Conservation (phyloP, 1,284 basidiomycete genomes). For the Ustilago tritici region DNA sequence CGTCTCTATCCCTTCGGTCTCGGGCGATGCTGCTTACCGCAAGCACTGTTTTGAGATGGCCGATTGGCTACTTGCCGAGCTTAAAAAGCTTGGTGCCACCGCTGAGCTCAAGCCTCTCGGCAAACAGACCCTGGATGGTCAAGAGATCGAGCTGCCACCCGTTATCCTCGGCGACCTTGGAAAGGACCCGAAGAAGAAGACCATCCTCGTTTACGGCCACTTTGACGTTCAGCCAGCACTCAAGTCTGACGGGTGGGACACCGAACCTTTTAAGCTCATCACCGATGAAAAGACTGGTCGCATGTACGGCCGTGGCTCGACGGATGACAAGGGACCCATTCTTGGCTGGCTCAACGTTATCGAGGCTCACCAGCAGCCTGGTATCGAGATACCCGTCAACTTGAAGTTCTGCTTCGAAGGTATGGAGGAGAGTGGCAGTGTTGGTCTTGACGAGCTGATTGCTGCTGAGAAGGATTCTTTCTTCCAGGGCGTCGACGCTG, state of each 20-base stretch:
- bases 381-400: constrained; percentile 88
- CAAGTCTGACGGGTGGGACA: constrained; percentile 82
- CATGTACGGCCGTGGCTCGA: constrained; percentile 81
- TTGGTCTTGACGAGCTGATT: constrained; percentile 92
- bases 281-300: constrained; percentile 78
- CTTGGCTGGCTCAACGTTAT: constrained; percentile 95
- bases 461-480: constrained; percentile 82
- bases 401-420: constrained; percentile 93
- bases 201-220: constrained; percentile 84
- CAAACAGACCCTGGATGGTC: constrained; percentile 83
- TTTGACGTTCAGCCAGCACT: constrained; percentile 72
- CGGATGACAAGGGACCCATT: constrained; percentile 69
- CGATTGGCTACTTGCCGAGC: constrained; percentile 63
- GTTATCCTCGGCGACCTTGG: constrained; percentile 83
- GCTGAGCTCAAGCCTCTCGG: constrained; percentile 72
- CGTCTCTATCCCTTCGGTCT: constrained; percentile 68
- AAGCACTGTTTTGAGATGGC: constrained; percentile 67
- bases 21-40: constrained; percentile 67
- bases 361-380: constrained; percentile 83
- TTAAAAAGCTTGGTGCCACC: constrained; percentile 63
- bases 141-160: constrained; percentile 82
- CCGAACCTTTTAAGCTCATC: constrained; percentile 87
- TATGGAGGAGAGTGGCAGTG: constrained; percentile 97
- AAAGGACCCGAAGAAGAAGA: constrained; percentile 86
- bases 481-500: constrained; percentile 91